Evolutionary conservation across 139 green algal species (phyloP).

Genomic region (Pleodorina starrii): DNA sequence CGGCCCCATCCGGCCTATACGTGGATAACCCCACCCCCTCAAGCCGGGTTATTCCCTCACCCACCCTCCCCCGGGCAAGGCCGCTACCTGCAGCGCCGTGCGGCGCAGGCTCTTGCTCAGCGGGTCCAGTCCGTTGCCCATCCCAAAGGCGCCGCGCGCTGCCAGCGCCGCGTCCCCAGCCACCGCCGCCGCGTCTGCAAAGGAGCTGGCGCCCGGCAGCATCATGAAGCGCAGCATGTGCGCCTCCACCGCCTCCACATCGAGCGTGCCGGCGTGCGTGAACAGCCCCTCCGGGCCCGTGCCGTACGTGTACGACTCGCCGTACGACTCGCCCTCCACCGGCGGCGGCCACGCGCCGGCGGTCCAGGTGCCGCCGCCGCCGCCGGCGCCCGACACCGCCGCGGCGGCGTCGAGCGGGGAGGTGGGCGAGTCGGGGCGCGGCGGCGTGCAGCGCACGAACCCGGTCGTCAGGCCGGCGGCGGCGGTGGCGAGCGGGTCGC

Average conservation of each 20-base stretch:
- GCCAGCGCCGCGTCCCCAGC: background rate
- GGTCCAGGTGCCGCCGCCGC: background rate
- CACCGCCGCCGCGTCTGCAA: slow-evolving; percentile 8
- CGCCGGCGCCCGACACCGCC: background rate
- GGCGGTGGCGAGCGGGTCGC: slow-evolving; percentile 50
- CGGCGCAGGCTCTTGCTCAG: slow-evolving; percentile 50
- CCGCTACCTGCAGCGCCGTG: slow-evolving; percentile 63
- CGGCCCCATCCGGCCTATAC: no score
- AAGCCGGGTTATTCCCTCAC: no score
- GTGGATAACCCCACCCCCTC: no score
- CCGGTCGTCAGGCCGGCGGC: slow-evolving; percentile 55
- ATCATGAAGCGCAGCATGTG: slow-evolving; percentile 62
- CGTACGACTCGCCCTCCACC: background rate
- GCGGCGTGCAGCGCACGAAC: slow-evolving; percentile 19
- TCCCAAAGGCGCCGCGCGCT: background rate
- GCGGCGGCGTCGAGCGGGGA: slow-evolving; percentile 23
- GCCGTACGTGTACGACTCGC: slow-evolving; percentile 16
- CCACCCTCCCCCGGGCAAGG: no score
- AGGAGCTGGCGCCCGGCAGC: slow-evolving; percentile 49
- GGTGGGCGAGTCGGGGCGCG: slow-evolving; percentile 37
- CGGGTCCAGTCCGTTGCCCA: slow-evolving; percentile 24
- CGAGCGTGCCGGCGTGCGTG: slow-evolving; percentile 45
- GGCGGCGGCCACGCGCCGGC: background rate
- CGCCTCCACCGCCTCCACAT: slow-evolving; percentile 64
- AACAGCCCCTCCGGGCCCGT: slow-evolving; percentile 33